These are phyloP conservation scores for Trifolium pratense DNA, from an alignment of 306 rosid genomes.

Conservation along the genomic window DNA sequence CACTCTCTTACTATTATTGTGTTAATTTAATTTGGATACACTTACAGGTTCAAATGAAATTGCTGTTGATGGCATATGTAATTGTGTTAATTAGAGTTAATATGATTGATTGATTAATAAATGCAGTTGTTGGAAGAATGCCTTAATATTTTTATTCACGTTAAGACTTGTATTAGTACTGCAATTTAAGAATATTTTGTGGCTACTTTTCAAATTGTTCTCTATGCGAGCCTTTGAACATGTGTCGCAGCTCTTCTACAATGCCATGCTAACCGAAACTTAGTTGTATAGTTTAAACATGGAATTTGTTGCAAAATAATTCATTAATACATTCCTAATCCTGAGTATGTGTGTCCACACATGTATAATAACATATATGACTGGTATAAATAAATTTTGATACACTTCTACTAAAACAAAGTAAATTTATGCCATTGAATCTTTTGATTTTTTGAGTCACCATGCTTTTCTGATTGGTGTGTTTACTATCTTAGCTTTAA, in stretches of 20 bases:
- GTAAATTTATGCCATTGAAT: neutral
- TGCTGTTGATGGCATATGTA: neutral
- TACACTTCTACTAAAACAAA: neutral
- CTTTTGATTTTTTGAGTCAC: neutral
- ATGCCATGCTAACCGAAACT: neutral
- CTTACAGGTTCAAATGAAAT: neutral
- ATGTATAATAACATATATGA: too few species aligned
- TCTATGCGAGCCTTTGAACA: neutral
- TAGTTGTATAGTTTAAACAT: neutral
- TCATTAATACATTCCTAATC: neutral
- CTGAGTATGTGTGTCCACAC: neutral
- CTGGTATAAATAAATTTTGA: neutral
- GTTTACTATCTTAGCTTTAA: neutral
- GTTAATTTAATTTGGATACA: neutral
- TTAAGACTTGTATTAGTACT: neutral
- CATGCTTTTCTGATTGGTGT: neutral
- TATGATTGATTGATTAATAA: neutral
- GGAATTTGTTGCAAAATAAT: neutral
- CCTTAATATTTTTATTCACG: too few species aligned
- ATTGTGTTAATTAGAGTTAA: neutral
- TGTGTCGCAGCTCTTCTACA: neutral
- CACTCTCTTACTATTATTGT: constrained; percentile 20
- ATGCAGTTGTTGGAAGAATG: neutral
- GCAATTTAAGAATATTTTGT: neutral
- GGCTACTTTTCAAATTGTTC: neutral